Evolutionary conservation across 345 rosid genomes (phyloP), one percentile per base, ranked within the genome.

Genomic region (Ceriops decandra): DNA sequence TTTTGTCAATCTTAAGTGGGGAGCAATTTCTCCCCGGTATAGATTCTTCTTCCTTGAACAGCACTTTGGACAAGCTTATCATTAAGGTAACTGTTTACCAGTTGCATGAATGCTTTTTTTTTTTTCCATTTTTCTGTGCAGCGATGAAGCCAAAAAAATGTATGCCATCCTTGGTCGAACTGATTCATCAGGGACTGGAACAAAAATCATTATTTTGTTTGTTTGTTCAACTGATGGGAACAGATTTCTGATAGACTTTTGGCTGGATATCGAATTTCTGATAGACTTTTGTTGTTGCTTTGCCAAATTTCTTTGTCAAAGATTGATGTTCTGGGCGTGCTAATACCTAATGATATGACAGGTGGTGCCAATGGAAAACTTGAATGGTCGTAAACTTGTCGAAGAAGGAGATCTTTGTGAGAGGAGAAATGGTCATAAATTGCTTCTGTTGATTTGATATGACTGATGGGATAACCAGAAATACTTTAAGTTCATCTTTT

Each of bases 341-440:
- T 76, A 58, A 65, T 74, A 53, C 71, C 0, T 21, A 63, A 65
- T 52, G 33, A 54, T 57, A 70, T 81, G 19, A 36, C 74, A 95
- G 98, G 73, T 90, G 74, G 93, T 95, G 68, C 99, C 99, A 46
- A 83, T 92, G 90, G 99, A 95, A 82, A 95, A 95, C 63, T 58
- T 76, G 70, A 90, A 90, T 79, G 99, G 99, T 56, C 98, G 98
- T 53, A 87, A 85, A 80, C 87, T 84, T 71, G 99, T 95, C 78
- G 98, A 95, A 82, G 88, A 80, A 32, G 98, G 93, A 77, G 87
- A 95, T 77, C 90, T 83, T 78, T 95, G 98, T 76, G 99, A 95
- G 82, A 86, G 98, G 69, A 88, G 95, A 85, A 95, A 92, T 74
- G 98, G 99, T 90, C 57, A 76, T 56, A 35, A 35, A 28, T 62